Conservation (phyloP, 768 basidiomycete species). For the Mrakia frigida region DNA sequence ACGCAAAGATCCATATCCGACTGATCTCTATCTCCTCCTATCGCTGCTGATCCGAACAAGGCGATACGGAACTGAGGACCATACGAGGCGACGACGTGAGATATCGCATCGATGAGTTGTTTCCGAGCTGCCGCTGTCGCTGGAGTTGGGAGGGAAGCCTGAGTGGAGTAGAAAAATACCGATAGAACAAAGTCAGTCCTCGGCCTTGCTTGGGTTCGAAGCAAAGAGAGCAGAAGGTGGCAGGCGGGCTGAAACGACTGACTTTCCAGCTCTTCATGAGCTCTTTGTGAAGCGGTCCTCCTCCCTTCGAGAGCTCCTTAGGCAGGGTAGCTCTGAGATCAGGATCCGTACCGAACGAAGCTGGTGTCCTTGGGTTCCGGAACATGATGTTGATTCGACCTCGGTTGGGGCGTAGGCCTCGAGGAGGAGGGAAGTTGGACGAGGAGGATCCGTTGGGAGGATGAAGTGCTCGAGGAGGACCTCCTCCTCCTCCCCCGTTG, state of each 20-base stretch:
- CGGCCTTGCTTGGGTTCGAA: too few relatives aligned
- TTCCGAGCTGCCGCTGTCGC: slow-evolving; percentile 7
- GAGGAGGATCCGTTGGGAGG: background rate
- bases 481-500: background rate
- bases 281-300: slow-evolving; percentile 19
- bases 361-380: slow-evolving; percentile 12
- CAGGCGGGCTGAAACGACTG: background rate
- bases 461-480: background rate
- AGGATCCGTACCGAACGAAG: background rate
- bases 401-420: background rate
- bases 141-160: slow-evolving; percentile 9
- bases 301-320: slow-evolving; percentile 10
- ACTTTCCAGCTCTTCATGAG: slow-evolving; percentile 27
- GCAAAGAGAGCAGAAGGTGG: too few relatives aligned
- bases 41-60: slow-evolving; percentile 28
- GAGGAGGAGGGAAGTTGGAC: slow-evolving; percentile 3
- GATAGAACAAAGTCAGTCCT: too few relatives aligned
- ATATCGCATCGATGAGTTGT: slow-evolving; percentile 8
- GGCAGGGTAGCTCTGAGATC: slow-evolving; percentile 17
- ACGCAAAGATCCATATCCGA: slow-evolving; percentile 30
- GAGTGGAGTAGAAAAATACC: background rate
- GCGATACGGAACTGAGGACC: slow-evolving; percentile 13
- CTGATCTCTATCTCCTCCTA: slow-evolving; percentile 25
- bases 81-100: slow-evolving; percentile 10
- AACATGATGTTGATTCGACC: slow-evolving; percentile 19